Percentiles rank a stretch among this genome's conserved stretches.
Conservation (phyloP, 2,329 filamentous ascomycete species). For the Zymoseptoria crescenta region DNA sequence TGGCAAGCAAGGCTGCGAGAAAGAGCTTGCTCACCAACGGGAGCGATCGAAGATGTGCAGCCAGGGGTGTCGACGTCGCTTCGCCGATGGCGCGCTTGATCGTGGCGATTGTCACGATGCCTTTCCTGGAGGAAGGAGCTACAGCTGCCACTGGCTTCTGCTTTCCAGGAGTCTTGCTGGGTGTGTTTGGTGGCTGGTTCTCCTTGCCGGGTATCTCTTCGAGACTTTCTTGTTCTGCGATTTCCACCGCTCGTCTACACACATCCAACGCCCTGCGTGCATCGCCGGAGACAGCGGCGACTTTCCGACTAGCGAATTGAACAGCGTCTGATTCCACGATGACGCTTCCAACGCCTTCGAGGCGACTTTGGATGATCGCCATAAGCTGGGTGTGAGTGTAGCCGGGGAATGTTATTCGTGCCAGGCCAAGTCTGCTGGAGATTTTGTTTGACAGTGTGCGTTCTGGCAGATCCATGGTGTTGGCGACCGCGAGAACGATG, state of each 20-base stretch:
- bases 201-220: slow-evolving; percentile 18
- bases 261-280: slow-evolving; percentile 89
- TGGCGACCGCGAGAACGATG: slow-evolving; percentile 94
- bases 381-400: slow-evolving; percentile 97
- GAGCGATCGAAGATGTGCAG: slow-evolving; percentile 76
- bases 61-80: slow-evolving; percentile 84
- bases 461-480: slow-evolving; percentile 97
- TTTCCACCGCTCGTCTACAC: slow-evolving; percentile 86
- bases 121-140: slow-evolving; percentile 28
- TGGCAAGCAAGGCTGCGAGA: slow-evolving; percentile 70
- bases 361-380: slow-evolving; percentile 91
- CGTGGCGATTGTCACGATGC: slow-evolving; percentile 79
- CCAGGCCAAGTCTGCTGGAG: slow-evolving; percentile 74
- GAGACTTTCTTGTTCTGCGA: slow-evolving; percentile 66
- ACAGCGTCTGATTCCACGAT: slow-evolving; percentile 90
- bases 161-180: slow-evolving; percentile 48
- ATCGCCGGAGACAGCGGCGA: slow-evolving; percentile 91
- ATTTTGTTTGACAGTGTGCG: slow-evolving; percentile 97
- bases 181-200: slow-evolving; percentile 47
- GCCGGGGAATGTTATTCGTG: slow-evolving; percentile 90
- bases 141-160: slow-evolving; percentile 28
- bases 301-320: slow-evolving; percentile 93
- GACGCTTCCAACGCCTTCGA: slow-evolving; percentile 74
- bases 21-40: slow-evolving; percentile 79
- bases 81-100: slow-evolving; percentile 93